A percentile compares a stretch with the other conserved stretches of the same genome.
Evolutionary conservation across 139 green algal genomes (phyloP).

Genomic region (Chlorella sp.): DNA sequence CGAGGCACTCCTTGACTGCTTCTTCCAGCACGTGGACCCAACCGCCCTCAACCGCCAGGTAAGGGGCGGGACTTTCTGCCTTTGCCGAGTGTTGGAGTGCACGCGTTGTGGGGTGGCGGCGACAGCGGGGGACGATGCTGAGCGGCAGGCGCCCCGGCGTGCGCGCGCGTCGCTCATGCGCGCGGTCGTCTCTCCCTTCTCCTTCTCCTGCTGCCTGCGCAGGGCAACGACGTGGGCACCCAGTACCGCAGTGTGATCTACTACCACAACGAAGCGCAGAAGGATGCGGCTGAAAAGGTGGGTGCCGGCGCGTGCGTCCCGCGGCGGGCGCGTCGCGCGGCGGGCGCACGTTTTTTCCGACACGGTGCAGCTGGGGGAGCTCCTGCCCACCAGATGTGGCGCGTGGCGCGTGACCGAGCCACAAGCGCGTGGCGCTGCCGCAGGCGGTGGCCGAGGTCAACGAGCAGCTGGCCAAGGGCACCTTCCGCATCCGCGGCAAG

Average conservation of each 20-base stretch:
- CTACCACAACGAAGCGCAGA: conserved; percentile 73
- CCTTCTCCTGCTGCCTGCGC: no score
- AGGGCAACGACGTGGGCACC: conserved; percentile 74
- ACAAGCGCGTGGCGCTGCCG: neutral
- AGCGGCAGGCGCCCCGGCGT: no score
- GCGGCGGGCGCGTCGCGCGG: no score
- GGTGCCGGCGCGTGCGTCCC: neutral
- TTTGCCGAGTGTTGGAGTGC: no score
- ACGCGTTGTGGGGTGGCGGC: no score
- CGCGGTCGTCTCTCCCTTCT: no score
- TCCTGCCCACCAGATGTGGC: neutral
- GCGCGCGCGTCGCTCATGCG: no score
- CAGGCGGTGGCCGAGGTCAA: conserved; percentile 54
- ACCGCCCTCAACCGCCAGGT: conserved; percentile 81
- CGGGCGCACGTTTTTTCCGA: neutral
- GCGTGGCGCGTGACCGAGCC: neutral
- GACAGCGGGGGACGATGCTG: no score
- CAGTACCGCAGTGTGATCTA: conserved; percentile 89
- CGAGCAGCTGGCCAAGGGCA: conserved; percentile 46
- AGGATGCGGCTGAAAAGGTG: conserved; percentile 45
- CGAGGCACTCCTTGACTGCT: conserved; percentile 71
- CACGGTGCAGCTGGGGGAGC: neutral
- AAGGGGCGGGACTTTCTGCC: no score
- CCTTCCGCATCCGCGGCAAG: conserved; percentile 49
- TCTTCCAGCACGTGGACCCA: conserved; percentile 75